A percentile compares a stretch with the other conserved stretches of the same genome.
phyloP scores from a whole-genome alignment of 805 yeast species.

The Wickerhamiella nectarea region DNA sequence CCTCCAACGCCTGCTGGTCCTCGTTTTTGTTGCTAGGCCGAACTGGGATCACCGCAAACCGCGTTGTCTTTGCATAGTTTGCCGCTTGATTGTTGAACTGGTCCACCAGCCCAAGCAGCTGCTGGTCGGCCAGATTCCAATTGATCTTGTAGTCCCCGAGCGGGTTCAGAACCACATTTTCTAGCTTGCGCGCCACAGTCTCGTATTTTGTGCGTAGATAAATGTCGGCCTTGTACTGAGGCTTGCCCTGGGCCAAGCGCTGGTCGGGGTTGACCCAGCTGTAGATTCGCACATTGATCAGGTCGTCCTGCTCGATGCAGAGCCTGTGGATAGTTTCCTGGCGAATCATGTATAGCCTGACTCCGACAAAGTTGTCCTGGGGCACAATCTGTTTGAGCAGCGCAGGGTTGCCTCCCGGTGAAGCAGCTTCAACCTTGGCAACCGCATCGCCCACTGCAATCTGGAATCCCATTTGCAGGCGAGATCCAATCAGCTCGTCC shows the following conservation, averaged over 20 bases:
- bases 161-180: conserved; percentile 40
- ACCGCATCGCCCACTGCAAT: conserved; percentile 66
- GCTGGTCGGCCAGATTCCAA: conserved; percentile 88
- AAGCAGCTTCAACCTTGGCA: conserved; percentile 46
- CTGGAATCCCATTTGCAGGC: conserved; percentile 82
- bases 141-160: conserved; percentile 33
- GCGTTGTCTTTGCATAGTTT: conserved; percentile 45
- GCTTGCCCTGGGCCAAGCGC: neutral
- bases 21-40: neutral
- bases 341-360: conserved; percentile 59
- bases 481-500: conserved; percentile 73
- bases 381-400: conserved; percentile 46
- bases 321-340: conserved; percentile 80
- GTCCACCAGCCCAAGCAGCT: conserved; percentile 83
- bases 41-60: conserved; percentile 75
- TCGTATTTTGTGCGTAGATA: conserved; percentile 63
- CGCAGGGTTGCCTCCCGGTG: conserved; percentile 42
- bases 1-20: conserved; percentile 66
- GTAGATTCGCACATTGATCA: conserved; percentile 69
- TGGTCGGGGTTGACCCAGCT: conserved; percentile 17
- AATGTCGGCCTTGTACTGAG: conserved; percentile 32
- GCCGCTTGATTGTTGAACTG: conserved; percentile 36
- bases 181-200: conserved; percentile 43
- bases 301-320: conserved; percentile 54
- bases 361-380: conserved; percentile 35